phyloP scores from a whole-genome alignment of 2,329 filamentous ascomycete species.

The Aphanocladium album region DNA sequence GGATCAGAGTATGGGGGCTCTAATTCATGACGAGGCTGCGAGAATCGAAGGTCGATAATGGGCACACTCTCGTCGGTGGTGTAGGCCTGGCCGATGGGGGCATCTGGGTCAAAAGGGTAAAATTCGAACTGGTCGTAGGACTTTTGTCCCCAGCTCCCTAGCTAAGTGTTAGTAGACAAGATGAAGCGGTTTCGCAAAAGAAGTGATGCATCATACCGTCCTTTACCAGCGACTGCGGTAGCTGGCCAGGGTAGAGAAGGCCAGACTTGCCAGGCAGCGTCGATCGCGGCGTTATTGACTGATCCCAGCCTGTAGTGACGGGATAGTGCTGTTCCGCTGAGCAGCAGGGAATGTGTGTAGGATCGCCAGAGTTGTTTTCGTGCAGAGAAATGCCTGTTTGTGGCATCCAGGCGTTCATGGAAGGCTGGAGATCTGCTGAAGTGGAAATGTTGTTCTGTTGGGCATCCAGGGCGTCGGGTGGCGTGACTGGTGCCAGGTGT shows the following conservation, averaged over 20 bases:
- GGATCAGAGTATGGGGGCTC: constrained; percentile 48
- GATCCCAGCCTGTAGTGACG: not conserved
- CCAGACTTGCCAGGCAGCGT: not conserved
- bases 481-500: not conserved
- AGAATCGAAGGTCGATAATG: constrained; percentile 56
- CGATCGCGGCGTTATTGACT: constrained; percentile 3
- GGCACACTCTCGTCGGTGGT: constrained; percentile 59
- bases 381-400: not conserved
- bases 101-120: constrained; percentile 50
- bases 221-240: constrained; percentile 5
- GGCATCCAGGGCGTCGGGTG: not conserved
- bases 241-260: constrained; percentile 2
- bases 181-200: not conserved
- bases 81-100: constrained; percentile 57
- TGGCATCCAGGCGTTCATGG: constrained; percentile 9
- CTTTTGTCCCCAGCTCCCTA: constrained; percentile 46
- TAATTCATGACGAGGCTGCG: constrained; percentile 40
- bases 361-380: not conserved
- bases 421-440: constrained; percentile 1
- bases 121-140: constrained; percentile 52
- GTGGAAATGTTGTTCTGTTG: constrained; percentile 7
- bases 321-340: not conserved
- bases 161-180: not conserved
- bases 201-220: constrained; percentile 1
- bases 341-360: not conserved